A percentile compares a stretch with the other conserved stretches of the same genome.
Evolutionary conservation across 176 grass and related monocot genomes (phyloP).

Genomic region (Echinochloa phyllopogon): DNA sequence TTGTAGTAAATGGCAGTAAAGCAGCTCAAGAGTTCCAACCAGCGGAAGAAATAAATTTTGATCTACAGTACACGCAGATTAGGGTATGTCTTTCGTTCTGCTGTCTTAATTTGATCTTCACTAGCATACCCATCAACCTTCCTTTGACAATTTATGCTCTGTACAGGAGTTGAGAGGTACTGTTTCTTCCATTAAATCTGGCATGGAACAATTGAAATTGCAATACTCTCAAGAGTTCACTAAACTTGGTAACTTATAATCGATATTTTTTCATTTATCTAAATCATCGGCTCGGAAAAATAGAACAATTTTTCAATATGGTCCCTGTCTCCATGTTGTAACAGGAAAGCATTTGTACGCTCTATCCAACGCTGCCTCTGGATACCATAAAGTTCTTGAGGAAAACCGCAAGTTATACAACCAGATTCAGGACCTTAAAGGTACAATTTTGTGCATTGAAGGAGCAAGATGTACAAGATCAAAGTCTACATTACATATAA

Average conservation of each 20-base stretch:
- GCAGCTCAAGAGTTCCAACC: constrained; percentile 43
- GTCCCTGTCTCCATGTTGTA: constrained; percentile 11
- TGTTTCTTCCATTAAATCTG: constrained; percentile 66
- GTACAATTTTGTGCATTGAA: constrained; percentile 44
- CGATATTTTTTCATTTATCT: constrained; percentile 2
- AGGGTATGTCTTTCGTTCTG: constrained; percentile 50
- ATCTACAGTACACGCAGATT: constrained; percentile 70
- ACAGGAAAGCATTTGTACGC: constrained; percentile 71
- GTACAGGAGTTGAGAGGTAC: constrained; percentile 75
- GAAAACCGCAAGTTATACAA: constrained; percentile 97
- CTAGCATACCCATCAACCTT: constrained; percentile 35
- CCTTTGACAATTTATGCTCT: constrained; percentile 43
- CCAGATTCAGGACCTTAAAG: constrained; percentile 96
- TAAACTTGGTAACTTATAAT: constrained; percentile 69
- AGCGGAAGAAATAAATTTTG: constrained; percentile 48
- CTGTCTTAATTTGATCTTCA: constrained; percentile 26
- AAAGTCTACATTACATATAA: constrained; percentile 29
- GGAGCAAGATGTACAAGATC: not conserved
- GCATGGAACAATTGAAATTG: constrained; percentile 71
- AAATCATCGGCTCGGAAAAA: constrained; percentile 9
- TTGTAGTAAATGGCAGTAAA: constrained; percentile 47
- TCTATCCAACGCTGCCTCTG: constrained; percentile 66
- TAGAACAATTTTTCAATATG: not conserved
- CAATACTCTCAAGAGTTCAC: constrained; percentile 63
- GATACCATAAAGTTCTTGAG: constrained; percentile 89